Conservation (phyloP, 768 basidiomycete species). For the Termitomyces eurrhizus region DNA sequence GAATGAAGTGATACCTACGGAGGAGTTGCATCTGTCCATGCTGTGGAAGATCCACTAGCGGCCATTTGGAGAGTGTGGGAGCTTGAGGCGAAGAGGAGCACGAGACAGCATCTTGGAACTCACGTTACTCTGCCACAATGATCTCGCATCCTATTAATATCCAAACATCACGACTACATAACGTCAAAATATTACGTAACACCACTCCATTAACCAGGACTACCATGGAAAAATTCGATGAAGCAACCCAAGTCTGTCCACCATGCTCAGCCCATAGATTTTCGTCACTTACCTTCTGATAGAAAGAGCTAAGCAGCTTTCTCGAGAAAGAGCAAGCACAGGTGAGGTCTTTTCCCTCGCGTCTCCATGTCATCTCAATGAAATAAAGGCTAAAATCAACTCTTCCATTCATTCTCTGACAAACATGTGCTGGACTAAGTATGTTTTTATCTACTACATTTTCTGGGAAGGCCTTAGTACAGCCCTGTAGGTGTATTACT, state of each 20-base stretch:
- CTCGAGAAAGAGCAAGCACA: conserved; percentile 82
- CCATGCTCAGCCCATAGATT: conserved; percentile 1
- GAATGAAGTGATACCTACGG: conserved; percentile 39
- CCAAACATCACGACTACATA: not conserved
- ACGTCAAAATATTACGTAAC: conserved; percentile 15
- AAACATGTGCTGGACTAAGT: conserved; percentile 92
- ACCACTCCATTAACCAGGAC: not conserved
- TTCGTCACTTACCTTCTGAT: conserved; percentile 7
- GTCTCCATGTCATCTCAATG: conserved; percentile 6
- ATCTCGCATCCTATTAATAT: conserved; percentile 13
- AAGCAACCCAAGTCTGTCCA: conserved; percentile 61
- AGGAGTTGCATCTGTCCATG: conserved; percentile 49
- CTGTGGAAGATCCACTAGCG: conserved; percentile 25
- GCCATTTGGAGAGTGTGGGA: conserved; percentile 41
- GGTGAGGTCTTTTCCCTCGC: conserved; percentile 35
- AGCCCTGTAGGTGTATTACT: conserved; percentile 64
- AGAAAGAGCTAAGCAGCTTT: conserved; percentile 84
- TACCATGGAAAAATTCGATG: conserved; percentile 61
- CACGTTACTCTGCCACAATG: conserved; percentile 10
- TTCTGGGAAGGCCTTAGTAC: not conserved
- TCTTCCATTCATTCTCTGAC: conserved; percentile 74
- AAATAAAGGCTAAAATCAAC: conserved; percentile 47
- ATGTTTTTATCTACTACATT: conserved; percentile 25
- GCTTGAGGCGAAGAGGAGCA: conserved; percentile 25
- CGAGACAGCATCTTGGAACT: conserved; percentile 11